These are phyloP conservation scores for Russula earlei DNA, from an alignment of 768 basidiomycete species.

Conservation along the genomic window DNA sequence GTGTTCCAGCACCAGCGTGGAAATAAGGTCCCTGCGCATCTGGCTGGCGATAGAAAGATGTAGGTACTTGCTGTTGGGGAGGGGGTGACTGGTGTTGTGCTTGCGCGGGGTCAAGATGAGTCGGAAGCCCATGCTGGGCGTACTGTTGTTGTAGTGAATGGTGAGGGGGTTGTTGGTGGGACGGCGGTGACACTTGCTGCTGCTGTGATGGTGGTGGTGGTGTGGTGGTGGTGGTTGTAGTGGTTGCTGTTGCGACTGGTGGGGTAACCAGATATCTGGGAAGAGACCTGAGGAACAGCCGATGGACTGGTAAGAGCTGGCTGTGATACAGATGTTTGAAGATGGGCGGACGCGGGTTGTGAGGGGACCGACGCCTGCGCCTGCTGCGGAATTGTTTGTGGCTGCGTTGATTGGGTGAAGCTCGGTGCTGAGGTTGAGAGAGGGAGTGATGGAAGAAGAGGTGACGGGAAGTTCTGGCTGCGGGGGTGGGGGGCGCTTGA, in stretches of 20 bases:
- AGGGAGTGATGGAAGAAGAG: slow-evolving; percentile 22
- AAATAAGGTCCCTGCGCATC: slow-evolving; percentile 53
- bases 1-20: slow-evolving; percentile 54
- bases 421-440: slow-evolving; percentile 25
- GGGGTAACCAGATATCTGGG: slow-evolving; percentile 27
- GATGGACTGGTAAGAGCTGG: slow-evolving; percentile 23
- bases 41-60: slow-evolving; percentile 61
- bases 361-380: slow-evolving; percentile 4
- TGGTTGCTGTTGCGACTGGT: slow-evolving; percentile 20
- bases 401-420: slow-evolving; percentile 36
- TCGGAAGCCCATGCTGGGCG: slow-evolving; percentile 54
- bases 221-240: no score
- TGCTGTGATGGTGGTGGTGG: slow-evolving; percentile 21
- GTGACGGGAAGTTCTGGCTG: slow-evolving; percentile 16
- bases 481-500: slow-evolving; percentile 21
- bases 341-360: slow-evolving; percentile 4
- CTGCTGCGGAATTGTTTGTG: slow-evolving; percentile 24
- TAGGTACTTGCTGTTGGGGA: slow-evolving; percentile 33
- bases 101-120: slow-evolving; percentile 56
- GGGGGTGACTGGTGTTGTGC: slow-evolving; percentile 31
- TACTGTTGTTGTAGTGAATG: slow-evolving; percentile 39
- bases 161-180: slow-evolving; percentile 32
- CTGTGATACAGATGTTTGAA: slow-evolving; percentile 26
- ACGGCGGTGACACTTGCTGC: slow-evolving; percentile 18
- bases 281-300: slow-evolving; percentile 24